Base-by-base conservation (phyloP, 2,329 filamentous ascomycete genomes). In the Corynespora cassiicola region DNA sequence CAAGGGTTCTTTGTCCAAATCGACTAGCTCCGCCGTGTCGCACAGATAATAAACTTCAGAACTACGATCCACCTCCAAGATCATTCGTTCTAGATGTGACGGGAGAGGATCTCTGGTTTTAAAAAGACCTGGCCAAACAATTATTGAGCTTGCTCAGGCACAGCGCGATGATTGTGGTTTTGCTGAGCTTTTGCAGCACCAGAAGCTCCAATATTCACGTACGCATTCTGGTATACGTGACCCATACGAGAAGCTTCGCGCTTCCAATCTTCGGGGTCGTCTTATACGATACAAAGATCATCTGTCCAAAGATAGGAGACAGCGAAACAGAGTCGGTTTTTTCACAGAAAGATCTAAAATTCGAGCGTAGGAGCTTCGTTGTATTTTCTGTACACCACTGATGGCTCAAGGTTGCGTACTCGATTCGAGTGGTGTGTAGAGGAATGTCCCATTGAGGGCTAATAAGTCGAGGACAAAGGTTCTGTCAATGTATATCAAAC, bases 231-330 rank as follows among this genome's bases (percentile, higher is more conserved):
- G 8, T 5, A 36, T 17, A 12, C 31, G 20, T 33, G 3, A 6
- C 30, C 36, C 36, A 34, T 39, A 4, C 19, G 25, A 6, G 14
- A 26, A 3, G 31, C 26, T 14, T 40, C 31, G 6, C 14, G 29
- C 8, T 11, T n/a, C 2, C 12, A 25, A 16, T 40, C 36, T 2
- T 6, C 10, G 6, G 30, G 16, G 15, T 34, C 31, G 12, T 35
- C 42, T 31, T 40, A 33, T 5, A 40, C 21, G n/a, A 45, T 29
- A 16, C 31, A 40, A 6, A 40, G 11, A 7, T 36, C 27, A 28
- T 45, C 42, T 3, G 40, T 36, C 36, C 36, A 45, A 1, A 45
- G 6, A 21, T 40, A 37, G 1, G 14, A 3, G 3, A 45, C 31
- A n/a, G 14, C 17, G 9, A 5, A 32, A 8, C 20, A 25, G 14